Conservation (phyloP, 2,329 filamentous ascomycete genomes). For the Aspergillus bombycis region DNA sequence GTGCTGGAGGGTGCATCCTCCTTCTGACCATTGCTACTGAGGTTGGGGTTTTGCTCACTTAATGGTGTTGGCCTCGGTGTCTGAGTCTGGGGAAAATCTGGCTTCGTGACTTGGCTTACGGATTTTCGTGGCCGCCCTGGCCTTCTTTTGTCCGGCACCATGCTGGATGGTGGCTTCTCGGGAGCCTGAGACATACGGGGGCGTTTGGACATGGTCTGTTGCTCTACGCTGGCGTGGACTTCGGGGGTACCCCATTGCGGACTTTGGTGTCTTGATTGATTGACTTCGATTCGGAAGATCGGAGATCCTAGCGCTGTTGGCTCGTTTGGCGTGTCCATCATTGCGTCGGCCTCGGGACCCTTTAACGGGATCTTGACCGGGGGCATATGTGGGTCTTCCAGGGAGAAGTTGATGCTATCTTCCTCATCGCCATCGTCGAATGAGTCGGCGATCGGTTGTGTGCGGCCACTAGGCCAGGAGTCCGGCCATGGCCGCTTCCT, state of each 20-base stretch:
- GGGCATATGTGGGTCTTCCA: conserved; percentile 25
- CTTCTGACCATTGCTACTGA: conserved; percentile 12
- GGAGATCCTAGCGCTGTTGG: conserved; percentile 14
- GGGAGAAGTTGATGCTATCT: conserved; percentile 28
- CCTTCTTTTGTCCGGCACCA: conserved; percentile 19
- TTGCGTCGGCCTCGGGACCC: conserved; percentile 15
- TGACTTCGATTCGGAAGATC: conserved; percentile 21
- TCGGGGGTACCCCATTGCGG: conserved; percentile 9
- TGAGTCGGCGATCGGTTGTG: conserved; percentile 35
- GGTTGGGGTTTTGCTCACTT: conserved; percentile 25
- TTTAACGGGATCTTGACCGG: conserved; percentile 31
- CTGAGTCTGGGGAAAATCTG: conserved; percentile 14
- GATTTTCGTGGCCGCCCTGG: conserved; percentile 36
- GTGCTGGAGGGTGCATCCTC: conserved; percentile 13
- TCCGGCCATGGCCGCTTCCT: conserved; percentile 38
- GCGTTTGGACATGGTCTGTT: conserved; percentile 33
- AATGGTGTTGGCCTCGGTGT: conserved; percentile 19
- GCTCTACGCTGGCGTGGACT: conserved; percentile 9
- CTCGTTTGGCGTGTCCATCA: conserved; percentile 8
- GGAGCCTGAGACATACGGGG: conserved; percentile 29
- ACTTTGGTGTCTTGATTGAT: conserved; percentile 12
- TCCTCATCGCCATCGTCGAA: conserved; percentile 36
- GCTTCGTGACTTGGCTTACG: conserved; percentile 20
- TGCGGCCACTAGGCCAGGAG: conserved; percentile 27
- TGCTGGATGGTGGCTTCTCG: conserved; percentile 12